A percentile compares a stretch with the other conserved stretches of the same genome.
phyloP scores from a whole-genome alignment of 164 flowering plant species.

The Cinnamomum chago region DNA sequence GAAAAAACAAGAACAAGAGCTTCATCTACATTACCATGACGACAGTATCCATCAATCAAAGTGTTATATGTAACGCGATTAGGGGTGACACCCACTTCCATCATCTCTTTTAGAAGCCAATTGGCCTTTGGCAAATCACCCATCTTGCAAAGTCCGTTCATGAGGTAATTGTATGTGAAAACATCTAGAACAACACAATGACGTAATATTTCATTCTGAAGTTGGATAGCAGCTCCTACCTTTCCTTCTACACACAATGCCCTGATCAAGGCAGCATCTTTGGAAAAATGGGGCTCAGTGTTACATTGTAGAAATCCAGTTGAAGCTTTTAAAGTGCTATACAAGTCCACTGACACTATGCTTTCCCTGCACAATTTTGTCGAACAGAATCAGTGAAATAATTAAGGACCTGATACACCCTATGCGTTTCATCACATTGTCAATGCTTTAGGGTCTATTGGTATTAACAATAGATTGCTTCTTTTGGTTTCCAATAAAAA shows the following conservation, averaged over 20 bases:
- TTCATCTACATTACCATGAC: slow-evolving; percentile 42
- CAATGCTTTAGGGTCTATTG: too few species aligned
- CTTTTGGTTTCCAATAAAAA: too few species aligned
- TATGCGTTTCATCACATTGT: too few species aligned
- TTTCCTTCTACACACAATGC: slow-evolving; percentile 53
- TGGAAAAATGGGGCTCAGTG: slow-evolving; percentile 12
- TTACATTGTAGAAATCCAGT: slow-evolving; percentile 6
- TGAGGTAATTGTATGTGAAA: slow-evolving; percentile 54
- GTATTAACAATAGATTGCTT: too few species aligned
- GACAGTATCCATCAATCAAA: slow-evolving; percentile 60
- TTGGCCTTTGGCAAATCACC: slow-evolving; percentile 58
- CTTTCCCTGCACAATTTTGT: slow-evolving; percentile 45
- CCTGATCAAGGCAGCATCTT: slow-evolving; percentile 29
- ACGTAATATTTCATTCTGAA: slow-evolving; percentile 40
- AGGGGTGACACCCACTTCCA: slow-evolving; percentile 50
- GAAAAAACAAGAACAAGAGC: slow-evolving; percentile 46
- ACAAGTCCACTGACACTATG: slow-evolving; percentile 25
- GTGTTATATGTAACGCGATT: slow-evolving; percentile 61
- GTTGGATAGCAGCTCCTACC: slow-evolving; percentile 49
- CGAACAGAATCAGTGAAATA: neutral
- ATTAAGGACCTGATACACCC: neutral
- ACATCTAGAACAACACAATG: slow-evolving; percentile 44
- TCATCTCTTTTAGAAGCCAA: slow-evolving; percentile 51
- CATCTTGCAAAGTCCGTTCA: slow-evolving; percentile 56
- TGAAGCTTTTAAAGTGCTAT: neutral